A percentile compares a stretch with the other conserved stretches of the same genome.
Conservation (phyloP, 2,329 filamentous ascomycete genomes). For the Botryosphaeria dothidea region DNA sequence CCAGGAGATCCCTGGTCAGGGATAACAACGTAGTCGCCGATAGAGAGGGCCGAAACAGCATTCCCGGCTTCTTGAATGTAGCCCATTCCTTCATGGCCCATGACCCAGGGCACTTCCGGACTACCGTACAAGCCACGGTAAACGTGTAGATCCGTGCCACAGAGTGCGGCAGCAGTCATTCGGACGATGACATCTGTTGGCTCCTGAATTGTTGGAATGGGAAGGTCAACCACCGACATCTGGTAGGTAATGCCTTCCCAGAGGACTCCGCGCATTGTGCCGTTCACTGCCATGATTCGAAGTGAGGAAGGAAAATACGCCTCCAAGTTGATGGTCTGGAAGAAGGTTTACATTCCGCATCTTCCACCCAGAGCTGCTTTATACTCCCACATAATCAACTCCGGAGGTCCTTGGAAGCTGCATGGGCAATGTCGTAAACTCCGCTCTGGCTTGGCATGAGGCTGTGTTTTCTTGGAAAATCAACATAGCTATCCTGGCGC, state of each 20-base stretch:
- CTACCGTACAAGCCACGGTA: constrained; percentile 27
- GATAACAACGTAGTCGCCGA: constrained; percentile 28
- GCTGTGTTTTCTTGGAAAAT: too few species aligned
- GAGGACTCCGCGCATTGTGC: constrained; percentile 33
- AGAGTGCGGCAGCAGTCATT: constrained; percentile 22
- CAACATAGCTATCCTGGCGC: too few species aligned
- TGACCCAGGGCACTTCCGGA: constrained; percentile 23
- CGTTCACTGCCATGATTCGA: constrained; percentile 4
- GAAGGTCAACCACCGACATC: constrained; percentile 28
- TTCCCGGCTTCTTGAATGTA: constrained; percentile 24
- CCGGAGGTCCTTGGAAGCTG: too few species aligned
- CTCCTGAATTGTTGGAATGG: constrained; percentile 24
- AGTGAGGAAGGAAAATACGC: too few species aligned
- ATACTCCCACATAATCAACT: too few species aligned
- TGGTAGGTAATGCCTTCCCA: constrained; percentile 30
- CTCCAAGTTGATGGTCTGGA: too few species aligned
- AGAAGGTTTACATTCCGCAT: too few species aligned
- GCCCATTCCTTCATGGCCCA: constrained; percentile 28
- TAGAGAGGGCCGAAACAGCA: constrained; percentile 19
- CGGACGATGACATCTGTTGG: constrained; percentile 22
- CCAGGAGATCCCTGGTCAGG: constrained; percentile 22
- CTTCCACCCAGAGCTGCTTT: too few species aligned
- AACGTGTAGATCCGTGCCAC: constrained; percentile 22
- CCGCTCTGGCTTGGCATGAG: too few species aligned
- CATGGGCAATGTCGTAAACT: too few species aligned